Conservation (phyloP, 768 basidiomycete species). For the Hysterangium stoloniferum region DNA sequence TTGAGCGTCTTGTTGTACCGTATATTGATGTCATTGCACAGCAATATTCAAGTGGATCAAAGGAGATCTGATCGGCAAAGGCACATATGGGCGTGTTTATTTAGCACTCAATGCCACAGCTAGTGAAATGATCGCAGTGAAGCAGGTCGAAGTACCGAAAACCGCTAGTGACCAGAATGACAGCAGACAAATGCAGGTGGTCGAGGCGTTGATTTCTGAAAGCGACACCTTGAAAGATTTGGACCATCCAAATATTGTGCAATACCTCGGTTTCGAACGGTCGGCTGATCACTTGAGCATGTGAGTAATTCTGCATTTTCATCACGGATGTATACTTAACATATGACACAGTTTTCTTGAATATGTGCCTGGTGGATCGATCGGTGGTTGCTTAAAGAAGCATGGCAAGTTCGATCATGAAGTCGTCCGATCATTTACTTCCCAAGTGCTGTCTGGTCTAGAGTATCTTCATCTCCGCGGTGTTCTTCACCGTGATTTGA, state of each 20-base stretch:
- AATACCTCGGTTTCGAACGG: constrained; percentile 93
- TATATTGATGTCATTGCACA: constrained; percentile 24
- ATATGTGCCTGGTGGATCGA: constrained; percentile 96
- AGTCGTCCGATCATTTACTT: constrained; percentile 87
- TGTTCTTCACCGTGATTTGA: constrained; percentile 93
- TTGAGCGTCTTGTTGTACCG: constrained; percentile 2
- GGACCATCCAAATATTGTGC: constrained; percentile 95
- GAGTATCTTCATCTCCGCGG: constrained; percentile 89
- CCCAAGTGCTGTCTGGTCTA: constrained; percentile 84
- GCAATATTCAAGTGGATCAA: constrained; percentile 98
- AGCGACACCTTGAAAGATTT: constrained; percentile 94
- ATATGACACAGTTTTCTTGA: constrained; percentile 76
- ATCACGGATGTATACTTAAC: neutral
- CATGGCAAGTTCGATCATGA: constrained; percentile 91
- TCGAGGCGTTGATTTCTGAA: constrained; percentile 90
- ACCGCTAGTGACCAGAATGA: constrained; percentile 90
- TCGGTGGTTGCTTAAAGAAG: constrained; percentile 82
- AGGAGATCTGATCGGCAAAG: constrained; percentile 94
- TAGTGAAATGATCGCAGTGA: constrained; percentile 98
- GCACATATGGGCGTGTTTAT: constrained; percentile 95
- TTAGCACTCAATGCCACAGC: constrained; percentile 93
- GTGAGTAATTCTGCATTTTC: constrained; percentile 39
- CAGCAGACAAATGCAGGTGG: constrained; percentile 71
- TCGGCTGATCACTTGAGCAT: constrained; percentile 85
- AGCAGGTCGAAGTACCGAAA: constrained; percentile 93